These are phyloP conservation scores for Sorghum bicolor DNA, from an alignment of 176 grass and related monocot genomes.

Conservation along the genomic window DNA sequence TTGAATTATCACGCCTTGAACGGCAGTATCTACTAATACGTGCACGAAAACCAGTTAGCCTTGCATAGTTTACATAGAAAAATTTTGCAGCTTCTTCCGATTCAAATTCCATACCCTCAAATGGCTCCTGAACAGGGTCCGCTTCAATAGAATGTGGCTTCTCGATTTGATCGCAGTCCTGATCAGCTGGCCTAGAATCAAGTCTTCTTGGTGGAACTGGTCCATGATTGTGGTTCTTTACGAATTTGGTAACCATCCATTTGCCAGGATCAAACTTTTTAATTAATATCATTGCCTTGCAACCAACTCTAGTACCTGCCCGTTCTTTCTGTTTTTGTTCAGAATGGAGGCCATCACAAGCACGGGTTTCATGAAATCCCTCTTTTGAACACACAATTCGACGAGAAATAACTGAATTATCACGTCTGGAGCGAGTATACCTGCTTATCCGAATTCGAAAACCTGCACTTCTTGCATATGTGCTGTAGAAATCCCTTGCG, in stretches of 20 bases:
- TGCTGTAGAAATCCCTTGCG: conserved; percentile 56
- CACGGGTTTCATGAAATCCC: conserved; percentile 60
- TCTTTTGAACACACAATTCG: conserved; percentile 73
- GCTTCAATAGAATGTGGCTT: conserved; percentile 18
- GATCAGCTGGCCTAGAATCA: conserved; percentile 22
- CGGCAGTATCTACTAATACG: conserved; percentile 86
- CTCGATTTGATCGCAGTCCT: conserved; percentile 29
- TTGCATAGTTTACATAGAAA: conserved; percentile 89
- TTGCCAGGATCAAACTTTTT: conserved; percentile 51
- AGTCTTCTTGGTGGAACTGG: conserved; percentile 57
- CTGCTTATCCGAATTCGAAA: conserved; percentile 61
- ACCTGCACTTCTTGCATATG: conserved; percentile 47
- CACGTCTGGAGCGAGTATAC: conserved; percentile 63
- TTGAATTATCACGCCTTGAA: conserved; percentile 86
- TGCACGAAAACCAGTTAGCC: conserved; percentile 67
- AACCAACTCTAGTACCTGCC: conserved; percentile 59
- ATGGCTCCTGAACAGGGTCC: conserved; percentile 41
- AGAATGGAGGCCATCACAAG: conserved; percentile 30
- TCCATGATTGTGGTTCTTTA: conserved; percentile 64
- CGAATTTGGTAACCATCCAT: conserved; percentile 62
- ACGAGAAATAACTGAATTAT: conserved; percentile 68
- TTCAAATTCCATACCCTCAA: conserved; percentile 90
- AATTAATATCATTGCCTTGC: conserved; percentile 71
- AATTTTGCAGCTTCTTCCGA: conserved; percentile 78
- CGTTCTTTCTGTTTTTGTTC: conserved; percentile 47